phyloP scores from a whole-genome alignment of 208 protist genomes.

The Kentomonas sorsogonicus region DNA sequence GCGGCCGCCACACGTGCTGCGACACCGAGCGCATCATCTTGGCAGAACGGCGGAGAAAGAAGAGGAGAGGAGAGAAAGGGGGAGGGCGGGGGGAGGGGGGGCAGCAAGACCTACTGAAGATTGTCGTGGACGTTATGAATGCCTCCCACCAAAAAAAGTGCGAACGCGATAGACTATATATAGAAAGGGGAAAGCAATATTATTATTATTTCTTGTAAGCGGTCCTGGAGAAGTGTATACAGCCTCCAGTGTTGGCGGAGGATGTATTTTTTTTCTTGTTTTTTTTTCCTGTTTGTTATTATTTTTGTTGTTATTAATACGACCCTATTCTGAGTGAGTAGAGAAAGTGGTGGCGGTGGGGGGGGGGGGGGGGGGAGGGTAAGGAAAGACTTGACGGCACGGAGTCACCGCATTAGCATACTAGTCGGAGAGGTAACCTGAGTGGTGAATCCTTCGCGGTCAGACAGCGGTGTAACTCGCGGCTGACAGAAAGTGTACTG shows the following conservation, averaged over 20 bases:
- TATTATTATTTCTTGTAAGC: constrained; percentile 8
- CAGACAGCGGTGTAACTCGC: too few species aligned
- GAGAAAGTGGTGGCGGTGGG: too few species aligned
- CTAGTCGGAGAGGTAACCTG: too few species aligned
- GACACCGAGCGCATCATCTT: constrained; percentile 35
- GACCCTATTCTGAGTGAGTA: too few species aligned
- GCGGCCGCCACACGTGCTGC: constrained; percentile 52
- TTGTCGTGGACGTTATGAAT: background rate
- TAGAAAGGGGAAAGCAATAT: constrained; percentile 13
- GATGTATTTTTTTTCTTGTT: background rate
- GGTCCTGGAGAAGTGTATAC: background rate
- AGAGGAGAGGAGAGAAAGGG: constrained; percentile 14
- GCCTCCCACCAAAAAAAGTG: constrained; percentile 6
- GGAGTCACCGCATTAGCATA: too few species aligned
- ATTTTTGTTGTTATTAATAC: background rate
- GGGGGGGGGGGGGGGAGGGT: too few species aligned
- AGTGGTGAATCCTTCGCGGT: too few species aligned
- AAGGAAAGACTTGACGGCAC: too few species aligned
- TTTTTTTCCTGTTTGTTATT: constrained; percentile 3
- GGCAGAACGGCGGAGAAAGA: constrained; percentile 3
- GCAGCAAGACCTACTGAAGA: too few species aligned
- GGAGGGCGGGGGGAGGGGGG: too few species aligned
- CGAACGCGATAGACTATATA: background rate
- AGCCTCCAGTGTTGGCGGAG: background rate
- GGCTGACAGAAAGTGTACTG: too few species aligned